These are phyloP conservation scores for Musa beccarii DNA, from an alignment of 176 grass and related monocot species.

Conservation along the genomic window DNA sequence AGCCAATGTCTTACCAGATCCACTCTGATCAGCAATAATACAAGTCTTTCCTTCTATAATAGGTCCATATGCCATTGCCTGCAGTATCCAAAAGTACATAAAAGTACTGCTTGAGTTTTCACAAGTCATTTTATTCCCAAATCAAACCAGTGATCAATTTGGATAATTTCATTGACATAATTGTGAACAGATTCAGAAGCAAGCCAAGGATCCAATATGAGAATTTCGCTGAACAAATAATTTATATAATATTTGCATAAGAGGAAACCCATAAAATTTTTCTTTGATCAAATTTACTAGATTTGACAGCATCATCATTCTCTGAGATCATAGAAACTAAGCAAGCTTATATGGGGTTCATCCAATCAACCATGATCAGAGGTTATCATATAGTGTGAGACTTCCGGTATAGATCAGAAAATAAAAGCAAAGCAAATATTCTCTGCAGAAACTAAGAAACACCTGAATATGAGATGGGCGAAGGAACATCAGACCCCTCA, in stretches of 20 bases:
- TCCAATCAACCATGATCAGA: background rate
- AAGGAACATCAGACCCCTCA: slow-evolving; percentile 50
- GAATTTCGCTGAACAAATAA: too few relatives aligned
- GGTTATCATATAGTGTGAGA: too few relatives aligned
- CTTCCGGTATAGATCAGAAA: background rate
- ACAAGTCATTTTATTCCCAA: background rate
- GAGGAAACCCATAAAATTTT: background rate
- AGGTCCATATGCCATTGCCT: slow-evolving; percentile 71
- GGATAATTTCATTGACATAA: too few relatives aligned
- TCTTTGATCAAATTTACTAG: background rate
- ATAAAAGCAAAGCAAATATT: slow-evolving; percentile 1
- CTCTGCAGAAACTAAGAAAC: background rate
- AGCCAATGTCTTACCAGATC: slow-evolving; percentile 84
- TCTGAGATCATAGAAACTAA: background rate
- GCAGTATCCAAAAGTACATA: background rate
- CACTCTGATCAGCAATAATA: slow-evolving; percentile 91
- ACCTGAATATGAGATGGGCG: slow-evolving; percentile 93
- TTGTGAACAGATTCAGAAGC: too few relatives aligned
- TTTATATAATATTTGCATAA: too few relatives aligned
- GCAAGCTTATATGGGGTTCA: background rate
- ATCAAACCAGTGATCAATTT: too few relatives aligned
- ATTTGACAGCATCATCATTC: background rate
- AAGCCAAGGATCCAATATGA: too few relatives aligned
- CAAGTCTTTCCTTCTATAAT: slow-evolving; percentile 82
- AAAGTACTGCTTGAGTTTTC: background rate